Conservation (phyloP, 371 early-diverging fungal genomes). For the Circinella minor region DNA sequence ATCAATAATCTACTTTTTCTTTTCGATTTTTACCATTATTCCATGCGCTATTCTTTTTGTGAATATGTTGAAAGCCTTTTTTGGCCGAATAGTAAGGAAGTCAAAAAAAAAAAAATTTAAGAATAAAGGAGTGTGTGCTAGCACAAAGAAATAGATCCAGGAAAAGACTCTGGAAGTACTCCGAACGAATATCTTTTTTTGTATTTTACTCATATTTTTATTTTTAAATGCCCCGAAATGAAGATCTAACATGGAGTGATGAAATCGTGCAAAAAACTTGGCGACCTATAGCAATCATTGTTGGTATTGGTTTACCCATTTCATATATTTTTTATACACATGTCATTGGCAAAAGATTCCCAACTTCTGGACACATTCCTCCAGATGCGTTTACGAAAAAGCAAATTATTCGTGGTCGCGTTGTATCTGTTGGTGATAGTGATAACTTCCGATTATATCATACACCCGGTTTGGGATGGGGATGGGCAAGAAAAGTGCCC, state of each 20-base stretch:
- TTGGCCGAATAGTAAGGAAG: no score
- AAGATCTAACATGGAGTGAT: conserved; percentile 27
- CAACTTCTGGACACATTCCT: conserved; percentile 57
- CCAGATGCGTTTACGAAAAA: conserved; percentile 47
- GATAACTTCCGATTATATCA: conserved; percentile 69
- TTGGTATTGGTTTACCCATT: conserved; percentile 31
- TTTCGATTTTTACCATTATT: no score
- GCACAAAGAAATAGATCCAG: no score
- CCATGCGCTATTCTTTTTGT: no score
- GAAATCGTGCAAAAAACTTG: conserved; percentile 32
- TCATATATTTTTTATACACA: conserved; percentile 23
- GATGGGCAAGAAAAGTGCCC: conserved; percentile 57
- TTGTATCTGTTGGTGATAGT: conserved; percentile 63
- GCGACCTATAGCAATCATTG: conserved; percentile 32
- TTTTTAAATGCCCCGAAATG: background rate
- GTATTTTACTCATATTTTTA: background rate
- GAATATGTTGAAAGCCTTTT: no score
- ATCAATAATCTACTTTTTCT: no score
- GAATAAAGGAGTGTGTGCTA: no score
- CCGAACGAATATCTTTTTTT: background rate
- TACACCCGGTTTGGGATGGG: conserved; percentile 66
- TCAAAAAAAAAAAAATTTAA: no score
- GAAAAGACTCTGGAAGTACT: background rate
- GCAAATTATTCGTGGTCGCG: conserved; percentile 48
- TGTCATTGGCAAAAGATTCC: conserved; percentile 42